Evolutionary conservation across 2,329 filamentous ascomycete species (phyloP), one percentile per base, ranked within the genome.

Genomic region (Aureobasidium namibiae): DNA sequence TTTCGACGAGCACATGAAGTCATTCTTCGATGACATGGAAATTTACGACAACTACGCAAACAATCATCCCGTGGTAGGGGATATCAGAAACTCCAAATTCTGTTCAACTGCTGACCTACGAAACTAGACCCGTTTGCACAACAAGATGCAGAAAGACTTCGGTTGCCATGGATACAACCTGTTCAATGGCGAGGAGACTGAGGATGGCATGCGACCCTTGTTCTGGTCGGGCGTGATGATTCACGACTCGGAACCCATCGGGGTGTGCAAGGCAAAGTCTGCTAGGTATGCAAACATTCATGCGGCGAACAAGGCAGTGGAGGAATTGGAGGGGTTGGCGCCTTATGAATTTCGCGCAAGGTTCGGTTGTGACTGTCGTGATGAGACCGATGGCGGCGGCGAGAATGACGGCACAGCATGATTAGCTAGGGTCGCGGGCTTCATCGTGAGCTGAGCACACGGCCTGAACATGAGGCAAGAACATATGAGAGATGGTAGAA

Each of bases 11-110:
- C 84, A 92, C 63, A 81, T 97, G 59, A 80, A 81, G 60, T 85
- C 84, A 2, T 96, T 85, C 74, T 97, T 97, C 70, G 78, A 82
- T 54, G 87, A 96, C 71, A 96, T 97, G 85, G 76, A 79, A 3
- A 80, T 94, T 39, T 96, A 96, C 71, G 91, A 97, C 70, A 83
- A 83, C 0, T 96, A 89, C 70, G 91, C 90, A 1, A 90, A 87
- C 66, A 88, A 88, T 34, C 92, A 97, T 65, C 92, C 92, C 0
- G 87, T 89, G 4, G 76, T 77, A 42, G 44, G 56, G 24, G 16
- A 8, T 2, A 13, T 14, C 8, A n/a, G 10, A 26, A n/a, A 26
- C 4, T 16, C 5, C 21, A 36, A 3, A 2, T 16, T 16, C 16
- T 33, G 18, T 14, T 18, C 34, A 8, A 9, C 10, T 8, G 23